phyloP scores from a whole-genome alignment of 805 yeast species.

The Candida nanaspora region DNA sequence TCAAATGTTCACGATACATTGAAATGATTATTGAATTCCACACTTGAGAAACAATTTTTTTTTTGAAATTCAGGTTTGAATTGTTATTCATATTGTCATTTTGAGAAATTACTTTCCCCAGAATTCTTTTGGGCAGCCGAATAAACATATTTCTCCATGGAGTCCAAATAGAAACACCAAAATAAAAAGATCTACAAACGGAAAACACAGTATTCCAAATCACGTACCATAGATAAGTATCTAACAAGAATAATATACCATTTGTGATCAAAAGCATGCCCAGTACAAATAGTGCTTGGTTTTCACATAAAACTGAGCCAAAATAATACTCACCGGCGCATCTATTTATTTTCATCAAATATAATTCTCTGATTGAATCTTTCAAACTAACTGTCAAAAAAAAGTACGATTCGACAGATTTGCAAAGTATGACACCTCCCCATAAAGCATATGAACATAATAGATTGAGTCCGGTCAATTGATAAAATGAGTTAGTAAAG shows the following conservation, averaged over 20 bases:
- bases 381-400: conserved; percentile 65
- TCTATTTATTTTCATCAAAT: conserved; percentile 42
- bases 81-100: conserved; percentile 17
- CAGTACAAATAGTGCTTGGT: conserved; percentile 53
- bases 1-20: conserved; percentile 73
- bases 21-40: conserved; percentile 85
- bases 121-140: conserved; percentile 68
- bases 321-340: conserved; percentile 58
- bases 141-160: conserved; percentile 84
- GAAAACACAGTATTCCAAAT: conserved; percentile 73
- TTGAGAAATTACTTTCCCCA: conserved; percentile 53
- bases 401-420: conserved; percentile 71
- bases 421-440: conserved; percentile 59
- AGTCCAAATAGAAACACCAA: conserved; percentile 80
- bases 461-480: conserved; percentile 43
- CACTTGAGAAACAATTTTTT: conserved; percentile 54
- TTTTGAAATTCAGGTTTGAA: conserved; percentile 32
- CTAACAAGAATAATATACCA: conserved; percentile 64
- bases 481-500: conserved; percentile 56
- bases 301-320: conserved; percentile 44
- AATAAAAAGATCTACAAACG: conserved; percentile 48
- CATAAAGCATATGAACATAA: conserved; percentile 65
- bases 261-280: conserved; percentile 51
- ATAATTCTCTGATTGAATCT: conserved; percentile 67
- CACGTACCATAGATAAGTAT: conserved; percentile 82